Evolutionary conservation across 495 filamentous ascomycete genomes (phyloP).

Genomic region (Friedmanniomyces endolithicus): DNA sequence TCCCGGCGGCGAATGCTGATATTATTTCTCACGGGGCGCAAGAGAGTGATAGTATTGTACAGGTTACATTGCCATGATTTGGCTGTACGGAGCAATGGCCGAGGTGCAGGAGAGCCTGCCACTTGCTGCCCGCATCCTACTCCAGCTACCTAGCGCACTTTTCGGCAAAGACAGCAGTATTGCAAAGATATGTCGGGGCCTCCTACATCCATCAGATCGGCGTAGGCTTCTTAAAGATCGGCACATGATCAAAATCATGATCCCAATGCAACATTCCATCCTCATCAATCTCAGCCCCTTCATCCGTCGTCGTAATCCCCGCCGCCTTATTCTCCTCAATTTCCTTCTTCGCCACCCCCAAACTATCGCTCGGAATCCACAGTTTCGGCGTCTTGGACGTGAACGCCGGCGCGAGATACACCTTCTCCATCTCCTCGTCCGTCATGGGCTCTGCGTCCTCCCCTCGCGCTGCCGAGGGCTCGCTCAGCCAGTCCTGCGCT

Average conservation of each 20-base stretch:
- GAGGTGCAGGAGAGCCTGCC: background rate
- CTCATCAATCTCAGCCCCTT: constrained; percentile 67
- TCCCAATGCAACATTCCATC: constrained; percentile 72
- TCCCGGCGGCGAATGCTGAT: too few relatives aligned
- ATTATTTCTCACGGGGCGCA: too few relatives aligned
- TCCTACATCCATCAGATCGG: background rate
- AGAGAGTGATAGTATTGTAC: background rate
- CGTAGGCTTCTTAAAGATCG: constrained; percentile 54
- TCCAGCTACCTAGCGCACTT: background rate
- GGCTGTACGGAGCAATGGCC: too few relatives aligned
- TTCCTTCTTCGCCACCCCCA: constrained; percentile 69
- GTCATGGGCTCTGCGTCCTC: constrained; percentile 19
- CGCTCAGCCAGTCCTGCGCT: constrained; percentile 21
- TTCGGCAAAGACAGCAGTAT: background rate
- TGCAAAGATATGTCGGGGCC: too few relatives aligned
- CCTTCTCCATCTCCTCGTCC: constrained; percentile 33
- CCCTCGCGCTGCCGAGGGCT: background rate
- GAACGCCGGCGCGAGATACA: constrained; percentile 68
- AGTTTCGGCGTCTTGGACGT: constrained; percentile 52
- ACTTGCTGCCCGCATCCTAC: too few relatives aligned
- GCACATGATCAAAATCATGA: constrained; percentile 52
- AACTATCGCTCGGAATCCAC: constrained; percentile 70
- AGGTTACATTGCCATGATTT: too few relatives aligned
- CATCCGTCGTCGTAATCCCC: constrained; percentile 65
- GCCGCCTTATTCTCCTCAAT: constrained; percentile 55